phyloP scores from a whole-genome alignment of 2,329 filamentous ascomycete species.

The Hypoxylon rubiginosum region DNA sequence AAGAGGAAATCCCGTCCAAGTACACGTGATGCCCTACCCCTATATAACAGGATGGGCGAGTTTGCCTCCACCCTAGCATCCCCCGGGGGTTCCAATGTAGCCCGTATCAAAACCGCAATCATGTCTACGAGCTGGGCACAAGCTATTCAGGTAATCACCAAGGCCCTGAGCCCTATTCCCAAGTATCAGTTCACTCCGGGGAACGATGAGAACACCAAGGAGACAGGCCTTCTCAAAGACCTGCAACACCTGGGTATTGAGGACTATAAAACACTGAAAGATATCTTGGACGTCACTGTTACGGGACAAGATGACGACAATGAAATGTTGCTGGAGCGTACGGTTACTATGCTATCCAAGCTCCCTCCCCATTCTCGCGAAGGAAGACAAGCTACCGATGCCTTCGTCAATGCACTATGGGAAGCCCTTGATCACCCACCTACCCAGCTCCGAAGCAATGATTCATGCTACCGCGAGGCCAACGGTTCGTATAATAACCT shows the following conservation, averaged over 20 bases:
- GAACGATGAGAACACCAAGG: slow-evolving; percentile 38
- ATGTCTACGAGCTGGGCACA: slow-evolving; percentile 34
- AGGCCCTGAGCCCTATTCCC: slow-evolving; percentile 35
- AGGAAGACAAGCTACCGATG: slow-evolving; percentile 38
- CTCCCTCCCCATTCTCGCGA: slow-evolving; percentile 36
- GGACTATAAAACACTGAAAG: slow-evolving; percentile 38
- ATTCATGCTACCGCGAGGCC: slow-evolving; percentile 38
- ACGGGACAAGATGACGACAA: slow-evolving; percentile 40
- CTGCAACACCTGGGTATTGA: slow-evolving; percentile 29
- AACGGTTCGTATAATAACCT: slow-evolving; percentile 51
- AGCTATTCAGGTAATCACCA: slow-evolving; percentile 32
- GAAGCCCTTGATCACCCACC: slow-evolving; percentile 41
- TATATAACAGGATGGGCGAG: slow-evolving; percentile 17
- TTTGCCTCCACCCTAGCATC: slow-evolving; percentile 4
- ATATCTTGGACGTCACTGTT: slow-evolving; percentile 26
- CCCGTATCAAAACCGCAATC: neutral
- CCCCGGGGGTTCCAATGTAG: neutral
- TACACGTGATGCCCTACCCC: neutral
- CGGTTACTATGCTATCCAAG: slow-evolving; percentile 39
- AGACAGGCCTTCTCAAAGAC: slow-evolving; percentile 38
- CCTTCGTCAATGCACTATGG: slow-evolving; percentile 40
- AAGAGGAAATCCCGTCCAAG: slow-evolving; percentile 4
- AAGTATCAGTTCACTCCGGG: slow-evolving; percentile 40
- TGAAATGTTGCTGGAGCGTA: slow-evolving; percentile 37
- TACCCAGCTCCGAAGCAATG: slow-evolving; percentile 15